Percentiles rank a stretch among this genome's conserved stretches.
These are phyloP conservation scores for Pseudisothecium myosuroides DNA, from an alignment of 225 moss, liverwort and hornwort species.

Conservation along the genomic window DNA sequence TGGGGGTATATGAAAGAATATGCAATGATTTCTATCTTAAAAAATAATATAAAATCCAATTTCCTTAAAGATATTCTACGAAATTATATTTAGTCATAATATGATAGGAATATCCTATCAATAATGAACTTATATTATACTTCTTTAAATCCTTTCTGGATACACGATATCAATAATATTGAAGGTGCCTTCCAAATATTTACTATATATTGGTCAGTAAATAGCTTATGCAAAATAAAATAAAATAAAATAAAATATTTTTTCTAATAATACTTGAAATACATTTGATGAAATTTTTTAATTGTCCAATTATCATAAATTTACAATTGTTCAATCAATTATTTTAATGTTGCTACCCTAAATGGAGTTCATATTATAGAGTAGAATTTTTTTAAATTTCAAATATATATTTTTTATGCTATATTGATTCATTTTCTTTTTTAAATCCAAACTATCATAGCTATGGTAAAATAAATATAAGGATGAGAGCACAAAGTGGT, in stretches of 20 bases:
- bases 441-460: background rate
- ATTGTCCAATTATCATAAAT: background rate
- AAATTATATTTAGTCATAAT: background rate
- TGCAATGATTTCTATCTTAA: background rate
- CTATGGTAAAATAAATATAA: background rate
- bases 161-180: background rate
- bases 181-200: background rate
- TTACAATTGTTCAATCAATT: background rate
- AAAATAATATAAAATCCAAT: background rate
- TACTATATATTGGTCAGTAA: background rate
- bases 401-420: background rate
- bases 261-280: background rate
- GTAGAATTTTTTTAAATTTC: rapidly evolving
- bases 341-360: background rate
- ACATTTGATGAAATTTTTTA: background rate
- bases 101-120: background rate
- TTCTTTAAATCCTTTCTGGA: background rate
- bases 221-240: background rate
- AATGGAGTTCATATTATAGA: background rate
- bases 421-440: background rate
- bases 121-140: background rate
- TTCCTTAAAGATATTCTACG: rapidly evolving
- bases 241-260: rapidly evolving
- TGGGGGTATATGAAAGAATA: rapidly evolving
- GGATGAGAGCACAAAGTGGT: background rate